Evolutionary conservation across 1,284 basidiomycete species (phyloP), one percentile per base, ranked within the genome.

Genomic region (Sutorius eximius): DNA sequence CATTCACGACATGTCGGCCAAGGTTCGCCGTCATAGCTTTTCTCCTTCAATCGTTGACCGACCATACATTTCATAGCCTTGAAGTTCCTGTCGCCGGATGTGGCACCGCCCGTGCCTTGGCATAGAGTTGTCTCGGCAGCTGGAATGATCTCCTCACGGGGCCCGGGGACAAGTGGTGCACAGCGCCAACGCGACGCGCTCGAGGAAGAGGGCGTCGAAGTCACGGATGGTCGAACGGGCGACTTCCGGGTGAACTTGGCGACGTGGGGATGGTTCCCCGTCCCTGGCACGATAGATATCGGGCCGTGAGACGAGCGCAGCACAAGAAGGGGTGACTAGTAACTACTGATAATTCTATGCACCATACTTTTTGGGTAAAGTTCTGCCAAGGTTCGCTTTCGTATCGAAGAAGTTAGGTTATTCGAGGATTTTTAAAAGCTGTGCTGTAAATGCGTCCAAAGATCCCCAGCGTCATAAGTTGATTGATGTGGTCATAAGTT

Each of bases 1-100:
- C 84, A 94, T 73, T 85, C 92, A 1, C 78, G 91, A 57, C 91
- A 92, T 64, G 91, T 94, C 34, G 92, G 92, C 2, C 89, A 93
- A 82, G 86, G 92, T 90, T 59, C 56, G 77, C 38, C 29, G 22
- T 47, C 29, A 29, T 42, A 5, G 13, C 5, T 12, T 24, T n/a
- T 36, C 32, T 40, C 9, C 11, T 16, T 34, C 46, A 15, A 12
- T 41, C 13, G 2, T 49, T 55, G 49, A 43, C 43, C n/a, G 49
- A 43, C 43, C n/a, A 33, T 20, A 18, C 47, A 16, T 5, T 51
- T n/a, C 37, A 49, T 56, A 83, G 89, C 89, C 16, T 76, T 92
- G 50, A 91, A 91, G 63, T 87, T 84, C 60, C 69, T 91, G 2
- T 78, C 81, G 0, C 78, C 82, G 0, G 75, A 78, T 16, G 75